Base-by-base conservation (phyloP, 306 rosid species). In the Quercus engelmannii region DNA sequence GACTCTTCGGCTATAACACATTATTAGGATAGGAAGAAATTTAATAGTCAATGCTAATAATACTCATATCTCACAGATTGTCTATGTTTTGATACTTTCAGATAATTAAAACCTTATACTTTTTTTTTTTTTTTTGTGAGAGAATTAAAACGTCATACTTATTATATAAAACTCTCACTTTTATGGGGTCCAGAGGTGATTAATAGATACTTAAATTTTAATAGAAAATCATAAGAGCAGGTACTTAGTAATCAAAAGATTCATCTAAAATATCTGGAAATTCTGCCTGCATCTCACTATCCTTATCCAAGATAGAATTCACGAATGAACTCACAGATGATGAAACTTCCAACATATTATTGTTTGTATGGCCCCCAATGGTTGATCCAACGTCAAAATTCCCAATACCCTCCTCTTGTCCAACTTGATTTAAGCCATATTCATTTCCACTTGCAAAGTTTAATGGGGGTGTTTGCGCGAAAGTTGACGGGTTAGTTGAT, bases 181-280 rank as follows among this genome's bases (percentile, higher is more conserved):
- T 41, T 41, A 41, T 41, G 46, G 46, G 12, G 25, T 51, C 17
- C 3, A 41, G 3, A 41, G 46, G 11, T 41, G 46, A 13, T 46
- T 49, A 76, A 12, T 62, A 20, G 1, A 1, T 30, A 8, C 54
- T 9, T 8, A 41, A 41, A 31, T 28, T 46, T 3, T 69, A 35
- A 71, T 58, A 31, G 35, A 74, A 26, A 46, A 65, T 13, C 3
- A 71, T 51, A 19, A 41, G 46, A 49, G 17, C 8, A 79, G 76
- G 3, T 31, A 77, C 19, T 33, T 73, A 89, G 72, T 84, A 90
- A 76, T 91, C 95, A 76, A 87, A 89, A 87, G 90, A 85, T 52
- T 49, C 92, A 79, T 90, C 95, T 69, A 90, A 87, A 58, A 95
- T 62, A 54, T 91, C 87, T 13, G 98, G 98, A 74, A 95, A 95